Evolutionary conservation across 768 basidiomycete genomes (phyloP), one percentile per base, ranked within the genome.

Genomic region (Boletus reticuloceps): DNA sequence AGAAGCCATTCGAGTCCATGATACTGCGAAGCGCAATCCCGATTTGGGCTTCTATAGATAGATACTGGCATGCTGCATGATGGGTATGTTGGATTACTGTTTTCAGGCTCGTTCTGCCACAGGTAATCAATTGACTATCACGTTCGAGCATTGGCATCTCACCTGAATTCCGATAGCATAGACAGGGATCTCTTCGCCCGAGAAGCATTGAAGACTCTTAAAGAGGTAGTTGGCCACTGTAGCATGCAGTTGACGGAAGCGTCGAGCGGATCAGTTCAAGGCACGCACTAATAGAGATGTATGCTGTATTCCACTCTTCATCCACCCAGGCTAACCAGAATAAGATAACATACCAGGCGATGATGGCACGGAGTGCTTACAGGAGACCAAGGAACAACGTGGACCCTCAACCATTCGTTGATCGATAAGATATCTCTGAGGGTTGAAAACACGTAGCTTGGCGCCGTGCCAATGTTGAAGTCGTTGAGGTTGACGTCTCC

Each of bases 351-450:
- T 6, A 36, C 10, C 17, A 34, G 16, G 17, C 31, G 2, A 25
- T 16, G 16, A 17, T 22, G 20, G 2, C 29, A 19, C 6, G 12
- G 20, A 11, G 7, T 25, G 71, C 80, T 57, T 65, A 88, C 88
- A 4, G 88, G 86, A 27, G 87, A 88, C 89, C 89, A 91, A 6
- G 89, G 85, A 16, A 86, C 49, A 7, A 88, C 57, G 58, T 87
- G 83, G 19, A 88, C 72, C 60, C 76, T 79, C 52, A 85, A 51
- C 62, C 72, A 63, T 29, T 66, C 72, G 55, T 88, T 88, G 60
- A 86, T 68, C 12, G 79, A 75, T 59, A 74, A 68, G 47, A 91
- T 89, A 62, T 91, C 89, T 27, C 70, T 74, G 19, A 91, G 72
- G 1, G 84, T 81, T 2, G 79, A 78, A 67, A 86, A 88, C 6